These are phyloP conservation scores for Xylaria hypoxylon DNA, from an alignment of 2,329 filamentous ascomycete genomes.

Conservation along the genomic window DNA sequence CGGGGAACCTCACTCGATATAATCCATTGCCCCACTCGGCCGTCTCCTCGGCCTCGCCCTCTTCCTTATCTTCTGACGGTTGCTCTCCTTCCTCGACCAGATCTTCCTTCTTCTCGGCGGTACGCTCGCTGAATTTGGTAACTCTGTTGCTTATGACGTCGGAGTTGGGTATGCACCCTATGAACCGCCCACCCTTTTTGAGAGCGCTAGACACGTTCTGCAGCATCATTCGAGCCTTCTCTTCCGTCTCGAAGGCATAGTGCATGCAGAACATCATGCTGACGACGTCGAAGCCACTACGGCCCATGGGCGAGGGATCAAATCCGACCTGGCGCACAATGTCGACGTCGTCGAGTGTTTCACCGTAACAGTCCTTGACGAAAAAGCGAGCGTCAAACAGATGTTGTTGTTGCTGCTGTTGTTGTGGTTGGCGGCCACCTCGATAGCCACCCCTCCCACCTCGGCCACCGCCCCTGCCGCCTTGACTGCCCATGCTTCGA, in stretches of 20 bases:
- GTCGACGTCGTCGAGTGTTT: slow-evolving; percentile 82
- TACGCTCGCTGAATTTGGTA: slow-evolving; percentile 76
- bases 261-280: slow-evolving; percentile 99
- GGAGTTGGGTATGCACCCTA: slow-evolving; percentile 97
- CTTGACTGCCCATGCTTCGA: slow-evolving; percentile 73
- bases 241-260: slow-evolving; percentile 95
- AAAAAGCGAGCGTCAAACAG: slow-evolving; percentile 89
- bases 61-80: slow-evolving; percentile 58
- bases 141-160: slow-evolving; percentile 87
- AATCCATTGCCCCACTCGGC: slow-evolving; percentile 94
- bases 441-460: slow-evolving; percentile 60
- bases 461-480: slow-evolving; percentile 64
- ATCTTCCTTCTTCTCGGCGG: slow-evolving; percentile 54
- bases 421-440: slow-evolving; percentile 61
- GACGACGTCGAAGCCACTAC: slow-evolving; percentile 92
- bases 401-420: slow-evolving; percentile 64
- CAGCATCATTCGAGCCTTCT: slow-evolving; percentile 91
- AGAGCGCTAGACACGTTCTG: slow-evolving; percentile 89
- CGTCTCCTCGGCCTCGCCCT: slow-evolving; percentile 71
- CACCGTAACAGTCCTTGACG: slow-evolving; percentile 91
- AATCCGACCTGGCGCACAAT: slow-evolving; percentile 90
- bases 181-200: slow-evolving; percentile 93
- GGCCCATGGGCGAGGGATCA: slow-evolving; percentile 77
- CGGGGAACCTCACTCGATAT: slow-evolving; percentile 90
- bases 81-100: slow-evolving; percentile 42